These are phyloP conservation scores for Raffaelea albimanens DNA, from an alignment of 2,329 filamentous ascomycete species.

Conservation along the genomic window DNA sequence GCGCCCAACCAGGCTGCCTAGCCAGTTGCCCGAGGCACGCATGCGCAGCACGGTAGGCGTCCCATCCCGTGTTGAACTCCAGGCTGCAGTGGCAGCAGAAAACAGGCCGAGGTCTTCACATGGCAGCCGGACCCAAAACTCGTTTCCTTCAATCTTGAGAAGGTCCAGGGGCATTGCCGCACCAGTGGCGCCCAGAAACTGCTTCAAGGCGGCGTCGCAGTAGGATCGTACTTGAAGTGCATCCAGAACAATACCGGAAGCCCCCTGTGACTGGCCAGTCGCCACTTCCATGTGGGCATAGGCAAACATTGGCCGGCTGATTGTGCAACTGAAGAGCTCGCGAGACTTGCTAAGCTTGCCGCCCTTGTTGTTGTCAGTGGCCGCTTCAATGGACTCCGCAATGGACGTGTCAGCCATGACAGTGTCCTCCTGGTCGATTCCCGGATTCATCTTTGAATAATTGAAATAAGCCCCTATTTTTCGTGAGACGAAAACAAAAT, in stretches of 20 bases:
- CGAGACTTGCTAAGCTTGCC: slow-evolving; percentile 10
- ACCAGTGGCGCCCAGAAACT: slow-evolving; percentile 64
- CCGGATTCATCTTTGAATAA: background rate
- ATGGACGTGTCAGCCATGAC: slow-evolving; percentile 18
- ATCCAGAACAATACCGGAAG: slow-evolving; percentile 35
- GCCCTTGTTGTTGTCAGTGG: slow-evolving; percentile 1
- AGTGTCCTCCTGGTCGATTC: slow-evolving; percentile 1
- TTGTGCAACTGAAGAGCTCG: slow-evolving; percentile 40
- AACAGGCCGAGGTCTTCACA: slow-evolving; percentile 50
- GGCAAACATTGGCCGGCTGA: slow-evolving; percentile 42
- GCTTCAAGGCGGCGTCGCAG: slow-evolving; percentile 51
- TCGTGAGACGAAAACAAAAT: background rate
- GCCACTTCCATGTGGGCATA: slow-evolving; percentile 47
- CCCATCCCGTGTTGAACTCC: slow-evolving; percentile 37
- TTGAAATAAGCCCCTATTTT: background rate
- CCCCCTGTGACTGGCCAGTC: slow-evolving; percentile 11
- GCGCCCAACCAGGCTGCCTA: slow-evolving; percentile 48
- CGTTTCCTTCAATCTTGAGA: slow-evolving; percentile 44
- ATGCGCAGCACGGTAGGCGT: slow-evolving; percentile 44
- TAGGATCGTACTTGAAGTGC: slow-evolving; percentile 53
- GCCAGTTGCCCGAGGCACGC: slow-evolving; percentile 52
- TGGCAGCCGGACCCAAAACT: slow-evolving; percentile 58
- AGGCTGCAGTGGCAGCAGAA: slow-evolving; percentile 56
- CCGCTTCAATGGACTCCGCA: slow-evolving; percentile 5
- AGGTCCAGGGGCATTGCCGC: slow-evolving; percentile 61